Base-by-base conservation (phyloP, 441 rosid species). In the Mallotus repandus region DNA sequence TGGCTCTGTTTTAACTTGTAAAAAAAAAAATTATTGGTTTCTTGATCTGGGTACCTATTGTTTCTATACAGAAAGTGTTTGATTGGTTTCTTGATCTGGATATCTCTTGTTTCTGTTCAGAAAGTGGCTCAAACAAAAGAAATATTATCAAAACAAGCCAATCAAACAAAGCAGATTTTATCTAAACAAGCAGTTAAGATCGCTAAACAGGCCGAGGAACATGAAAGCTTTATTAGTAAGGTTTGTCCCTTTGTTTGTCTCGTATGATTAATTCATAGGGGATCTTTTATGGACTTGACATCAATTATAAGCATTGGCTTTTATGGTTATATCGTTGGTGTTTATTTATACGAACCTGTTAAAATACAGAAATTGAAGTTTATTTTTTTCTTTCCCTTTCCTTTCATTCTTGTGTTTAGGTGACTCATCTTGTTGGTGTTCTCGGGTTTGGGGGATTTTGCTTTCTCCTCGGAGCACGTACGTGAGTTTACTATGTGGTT, bases 131-230 rank as follows among this genome's bases (percentile, higher is more conserved):
- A 88, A 58, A 91, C 93, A 22, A 90, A 88, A 87, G 98, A 92
- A 81, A 83, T 91, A 15, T 65, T 91, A 64, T 89, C 98, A 57
- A 88, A 89, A 77, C 93, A 84, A 81, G 93, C 93, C 19, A 87
- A 86, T 57, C 89, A 91, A 66, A 94, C 97, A 5, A 90, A 89
- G 63, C 83, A 89, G 87, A 89, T 91, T 54, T 69, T 95, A 53
- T 91, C 99, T 58, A 91, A 95, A 80, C 97, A 95, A 61, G 99
- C 97, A 1, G 88, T 85, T 74, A 95, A 89, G 93, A 91, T 95
- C 70, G 99, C 95, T 38, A 93, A 89, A 80, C 94, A 87, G 85
- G 99, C 97, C 0, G 97, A 91, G 84, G 95, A 90, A 76, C 99
- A 95, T 69, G 97, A 95, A 75, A 79, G 88, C 67, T 88, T 93